These are phyloP conservation scores for Parmelia sp. DNA, from an alignment of 495 filamentous ascomycete genomes.

Conservation along the genomic window DNA sequence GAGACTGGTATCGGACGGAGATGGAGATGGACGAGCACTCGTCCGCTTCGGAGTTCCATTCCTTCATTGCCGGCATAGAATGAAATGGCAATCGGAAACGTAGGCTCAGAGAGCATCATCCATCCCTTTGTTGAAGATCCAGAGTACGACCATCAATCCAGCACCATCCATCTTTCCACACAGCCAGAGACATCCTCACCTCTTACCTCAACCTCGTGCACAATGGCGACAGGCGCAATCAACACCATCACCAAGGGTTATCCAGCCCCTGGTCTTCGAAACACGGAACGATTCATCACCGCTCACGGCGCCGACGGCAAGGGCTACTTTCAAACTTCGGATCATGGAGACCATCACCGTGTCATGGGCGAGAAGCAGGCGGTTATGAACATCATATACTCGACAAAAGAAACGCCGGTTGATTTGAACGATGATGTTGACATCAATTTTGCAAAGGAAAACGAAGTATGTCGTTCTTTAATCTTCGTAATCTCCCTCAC, in stretches of 20 bases:
- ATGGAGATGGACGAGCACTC: neutral
- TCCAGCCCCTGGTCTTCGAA: constrained; percentile 10
- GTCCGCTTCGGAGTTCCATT: neutral
- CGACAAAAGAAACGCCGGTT: constrained; percentile 42
- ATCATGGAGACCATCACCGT: constrained; percentile 20
- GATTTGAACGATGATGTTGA: constrained; percentile 48
- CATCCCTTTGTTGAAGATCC: neutral
- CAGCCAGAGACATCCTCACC: too few relatives aligned
- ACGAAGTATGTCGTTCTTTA: constrained; percentile 16
- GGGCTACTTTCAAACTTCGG: constrained; percentile 27
- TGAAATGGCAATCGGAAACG: neutral
- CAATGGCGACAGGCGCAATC: neutral
- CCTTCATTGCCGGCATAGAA: neutral
- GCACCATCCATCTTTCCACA: neutral
- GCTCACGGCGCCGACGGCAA: constrained; percentile 33
- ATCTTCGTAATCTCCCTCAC: neutral
- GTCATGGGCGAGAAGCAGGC: constrained; percentile 24
- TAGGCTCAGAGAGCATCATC: neutral
- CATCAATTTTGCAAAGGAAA: constrained; percentile 35
- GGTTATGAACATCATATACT: constrained; percentile 32
- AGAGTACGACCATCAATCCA: neutral
- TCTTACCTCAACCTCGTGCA: neutral
- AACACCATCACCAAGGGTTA: constrained; percentile 3
- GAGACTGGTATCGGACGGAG: neutral
- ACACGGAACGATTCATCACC: constrained; percentile 32